Conservation (phyloP, 148 eudicot species). For the Rhododendron ovatum region DNA sequence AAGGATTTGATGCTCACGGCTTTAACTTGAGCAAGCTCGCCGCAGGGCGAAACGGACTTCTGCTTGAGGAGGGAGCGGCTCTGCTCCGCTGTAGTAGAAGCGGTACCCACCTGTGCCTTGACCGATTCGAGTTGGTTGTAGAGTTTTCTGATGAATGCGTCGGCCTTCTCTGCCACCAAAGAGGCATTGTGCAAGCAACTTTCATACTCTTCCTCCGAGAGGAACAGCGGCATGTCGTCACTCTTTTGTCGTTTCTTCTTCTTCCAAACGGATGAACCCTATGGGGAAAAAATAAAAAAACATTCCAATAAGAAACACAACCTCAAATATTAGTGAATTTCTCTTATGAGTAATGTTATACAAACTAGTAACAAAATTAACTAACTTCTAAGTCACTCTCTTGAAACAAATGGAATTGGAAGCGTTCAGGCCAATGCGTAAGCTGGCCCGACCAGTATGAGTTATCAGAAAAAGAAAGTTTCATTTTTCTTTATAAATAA, state of each 20-base stretch:
- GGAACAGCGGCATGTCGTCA: conserved; percentile 56
- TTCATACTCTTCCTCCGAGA: conserved; percentile 67
- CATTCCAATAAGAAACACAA: no score
- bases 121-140: conserved; percentile 59
- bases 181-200: conserved; percentile 43
- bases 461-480: no score
- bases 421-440: no score
- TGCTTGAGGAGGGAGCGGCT: conserved; percentile 82
- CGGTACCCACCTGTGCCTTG: conserved; percentile 76
- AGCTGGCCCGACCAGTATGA: no score
- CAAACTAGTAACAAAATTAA: no score
- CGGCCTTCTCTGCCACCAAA: conserved; percentile 69
- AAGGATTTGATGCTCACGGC: conserved; percentile 64
- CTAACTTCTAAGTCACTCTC: no score
- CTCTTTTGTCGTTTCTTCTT: background rate
- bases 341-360: no score
- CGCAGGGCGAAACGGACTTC: conserved; percentile 65
- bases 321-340: no score
- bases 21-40: conserved; percentile 55
- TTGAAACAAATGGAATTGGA: no score
- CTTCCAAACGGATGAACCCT: background rate
- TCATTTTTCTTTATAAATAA: no score
- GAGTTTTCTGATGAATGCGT: conserved; percentile 50
- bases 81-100: conserved; percentile 79
- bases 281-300: no score